Evolutionary conservation across 371 early-diverging fungal genomes (phyloP).

Genomic region (Thermomucor indicae-seudaticae): DNA sequence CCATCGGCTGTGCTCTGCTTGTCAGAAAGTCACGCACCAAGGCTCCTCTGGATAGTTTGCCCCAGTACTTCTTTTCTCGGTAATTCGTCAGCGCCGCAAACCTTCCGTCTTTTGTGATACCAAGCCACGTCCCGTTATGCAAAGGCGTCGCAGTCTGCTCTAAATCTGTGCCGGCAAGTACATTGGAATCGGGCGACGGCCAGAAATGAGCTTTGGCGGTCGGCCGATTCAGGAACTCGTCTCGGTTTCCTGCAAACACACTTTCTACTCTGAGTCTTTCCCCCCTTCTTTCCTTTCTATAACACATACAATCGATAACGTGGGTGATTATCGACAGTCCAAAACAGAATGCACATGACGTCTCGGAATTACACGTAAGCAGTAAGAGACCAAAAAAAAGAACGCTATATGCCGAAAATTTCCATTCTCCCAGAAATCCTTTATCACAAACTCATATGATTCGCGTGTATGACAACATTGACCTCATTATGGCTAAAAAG

Average conservation of each 20-base stretch:
- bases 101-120: constrained; percentile 46
- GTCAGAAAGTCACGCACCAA: constrained; percentile 40
- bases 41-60: constrained; percentile 47
- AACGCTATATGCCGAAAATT: too few species aligned
- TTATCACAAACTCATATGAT: too few species aligned
- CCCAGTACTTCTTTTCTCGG: constrained; percentile 40
- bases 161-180: constrained; percentile 42
- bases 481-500: too few species aligned
- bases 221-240: constrained; percentile 49
- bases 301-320: constrained; percentile 46
- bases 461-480: too few species aligned
- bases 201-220: constrained; percentile 55
- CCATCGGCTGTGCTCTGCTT: constrained; percentile 9
- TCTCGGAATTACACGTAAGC: not conserved
- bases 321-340: constrained; percentile 51
- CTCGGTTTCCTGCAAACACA: constrained; percentile 59
- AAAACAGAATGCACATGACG: constrained; percentile 57
- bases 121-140: constrained; percentile 57
- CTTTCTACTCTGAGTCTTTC: constrained; percentile 17
- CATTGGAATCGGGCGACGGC: constrained; percentile 29
- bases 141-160: constrained; percentile 13
- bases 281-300: not conserved
- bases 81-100: constrained; percentile 58
- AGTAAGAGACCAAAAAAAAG: not conserved
- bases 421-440: too few species aligned